Conservation (phyloP, 805 yeast species). For the Lachancea mirantina region DNA sequence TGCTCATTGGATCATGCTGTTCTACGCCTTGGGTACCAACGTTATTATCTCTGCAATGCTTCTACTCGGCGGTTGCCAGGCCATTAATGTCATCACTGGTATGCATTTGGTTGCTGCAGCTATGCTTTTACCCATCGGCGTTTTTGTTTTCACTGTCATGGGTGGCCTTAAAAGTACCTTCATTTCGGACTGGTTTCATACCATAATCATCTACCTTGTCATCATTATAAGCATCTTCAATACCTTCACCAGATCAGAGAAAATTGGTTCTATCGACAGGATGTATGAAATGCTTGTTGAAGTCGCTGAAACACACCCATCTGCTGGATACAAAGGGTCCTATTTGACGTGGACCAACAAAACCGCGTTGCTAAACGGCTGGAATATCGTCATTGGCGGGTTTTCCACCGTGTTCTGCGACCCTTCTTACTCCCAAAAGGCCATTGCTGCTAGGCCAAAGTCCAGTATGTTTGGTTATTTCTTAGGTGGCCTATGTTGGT, state of each 20-base stretch:
- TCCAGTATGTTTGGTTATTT: constrained; percentile 79
- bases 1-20: constrained; percentile 57
- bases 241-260: constrained; percentile 51
- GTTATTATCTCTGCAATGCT: constrained; percentile 56
- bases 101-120: constrained; percentile 72
- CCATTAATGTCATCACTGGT: constrained; percentile 70
- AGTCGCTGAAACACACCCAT: constrained; percentile 50
- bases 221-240: constrained; percentile 69
- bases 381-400: constrained; percentile 2
- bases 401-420: constrained; percentile 4
- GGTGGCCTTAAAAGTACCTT: constrained; percentile 75
- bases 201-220: constrained; percentile 64
- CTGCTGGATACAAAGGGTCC: constrained; percentile 72
- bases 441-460: constrained; percentile 57
- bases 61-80: constrained; percentile 80
- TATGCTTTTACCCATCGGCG: constrained; percentile 68
- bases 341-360: constrained; percentile 75
- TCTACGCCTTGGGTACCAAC: constrained; percentile 62
- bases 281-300: constrained; percentile 63
- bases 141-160: constrained; percentile 55
- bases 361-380: constrained; percentile 64
- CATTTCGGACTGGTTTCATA: constrained; percentile 65
- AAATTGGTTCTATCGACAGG: constrained; percentile 65
- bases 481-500: constrained; percentile 79
- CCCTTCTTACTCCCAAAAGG: constrained; percentile 51